These are phyloP conservation scores for Yamadazyma membranifaciens DNA, from an alignment of 1,139 yeast genomes.

Conservation along the genomic window DNA sequence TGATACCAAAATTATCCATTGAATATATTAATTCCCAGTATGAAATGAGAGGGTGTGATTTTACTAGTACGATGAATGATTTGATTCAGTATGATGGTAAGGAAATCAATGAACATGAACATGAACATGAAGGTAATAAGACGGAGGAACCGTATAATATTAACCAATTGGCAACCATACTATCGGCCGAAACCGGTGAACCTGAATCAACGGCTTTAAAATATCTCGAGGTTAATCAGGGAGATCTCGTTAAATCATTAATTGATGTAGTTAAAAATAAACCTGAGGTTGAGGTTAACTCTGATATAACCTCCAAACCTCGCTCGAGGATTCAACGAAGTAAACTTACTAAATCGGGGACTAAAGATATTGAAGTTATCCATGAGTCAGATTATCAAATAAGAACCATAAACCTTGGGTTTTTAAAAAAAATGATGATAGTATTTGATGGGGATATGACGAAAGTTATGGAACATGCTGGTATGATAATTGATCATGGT, in stretches of 20 bases:
- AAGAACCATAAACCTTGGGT: conserved; percentile 23
- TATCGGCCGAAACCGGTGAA: not conserved
- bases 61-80: conserved; percentile 5
- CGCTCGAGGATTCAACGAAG: conserved; percentile 23
- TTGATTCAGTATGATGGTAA: not conserved
- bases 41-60: not conserved
- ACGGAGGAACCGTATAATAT: too few species aligned
- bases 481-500: conserved; percentile 8
- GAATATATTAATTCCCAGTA: conserved; percentile 3
- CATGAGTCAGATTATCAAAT: conserved; percentile 23
- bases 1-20: conserved; percentile 9
- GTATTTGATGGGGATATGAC: conserved; percentile 39
- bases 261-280: conserved; percentile 26
- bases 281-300: conserved; percentile 7
- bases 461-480: conserved; percentile 28
- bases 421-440: conserved; percentile 34
- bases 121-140: not conserved
- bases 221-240: conserved; percentile 12
- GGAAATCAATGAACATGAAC: not conserved
- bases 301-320: not conserved
- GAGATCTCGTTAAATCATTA: conserved; percentile 24
- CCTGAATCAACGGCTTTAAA: not conserved
- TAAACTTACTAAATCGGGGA: conserved; percentile 11
- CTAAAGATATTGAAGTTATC: conserved; percentile 18
- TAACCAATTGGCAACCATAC: too few species aligned